A percentile compares a stretch with the other conserved stretches of the same genome.
Evolutionary conservation across 371 early-diverging fungal genomes (phyloP).

Genomic region (Amoeboaphelidium protococcarum): DNA sequence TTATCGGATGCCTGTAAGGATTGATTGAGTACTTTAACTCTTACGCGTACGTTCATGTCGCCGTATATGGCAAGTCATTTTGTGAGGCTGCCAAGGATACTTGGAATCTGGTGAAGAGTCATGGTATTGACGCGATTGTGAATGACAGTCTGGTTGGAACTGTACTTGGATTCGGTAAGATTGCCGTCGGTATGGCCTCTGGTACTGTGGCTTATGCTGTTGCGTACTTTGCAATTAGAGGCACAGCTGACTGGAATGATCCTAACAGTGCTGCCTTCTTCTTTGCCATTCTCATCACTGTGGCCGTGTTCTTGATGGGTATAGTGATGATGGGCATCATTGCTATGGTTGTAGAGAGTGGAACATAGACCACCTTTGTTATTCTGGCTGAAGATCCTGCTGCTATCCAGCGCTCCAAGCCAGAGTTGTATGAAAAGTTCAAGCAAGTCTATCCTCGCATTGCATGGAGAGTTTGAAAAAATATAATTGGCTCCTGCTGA

Average conservation of each 20-base stretch:
- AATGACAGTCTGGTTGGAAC: constrained; percentile 1
- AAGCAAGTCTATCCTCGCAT: not conserved
- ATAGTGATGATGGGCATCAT: not conserved
- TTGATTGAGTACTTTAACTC: constrained; percentile 1
- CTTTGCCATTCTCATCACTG: not conserved
- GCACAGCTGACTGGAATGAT: not conserved
- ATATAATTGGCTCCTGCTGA: too few relatives aligned
- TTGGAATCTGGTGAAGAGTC: constrained; percentile 5
- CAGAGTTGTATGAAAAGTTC: not conserved
- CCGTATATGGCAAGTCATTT: constrained; percentile 5
- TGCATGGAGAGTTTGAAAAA: too few relatives aligned
- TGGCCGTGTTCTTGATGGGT: not conserved
- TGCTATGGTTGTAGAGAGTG: not conserved
- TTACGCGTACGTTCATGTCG: constrained; percentile 56
- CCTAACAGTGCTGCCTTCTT: not conserved
- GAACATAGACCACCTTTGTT: not conserved
- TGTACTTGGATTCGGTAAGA: not conserved
- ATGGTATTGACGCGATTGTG: constrained; percentile 2
- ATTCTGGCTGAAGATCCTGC: not conserved
- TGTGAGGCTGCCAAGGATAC: constrained; percentile 6
- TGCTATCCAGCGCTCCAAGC: not conserved
- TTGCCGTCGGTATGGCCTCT: not conserved
- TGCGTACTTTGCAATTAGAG: constrained; percentile 1
- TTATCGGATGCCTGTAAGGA: not conserved
- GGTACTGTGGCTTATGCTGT: not conserved